Conservation (phyloP, 352 stramenopile species). For the Thalassiosira allenii region DNA sequence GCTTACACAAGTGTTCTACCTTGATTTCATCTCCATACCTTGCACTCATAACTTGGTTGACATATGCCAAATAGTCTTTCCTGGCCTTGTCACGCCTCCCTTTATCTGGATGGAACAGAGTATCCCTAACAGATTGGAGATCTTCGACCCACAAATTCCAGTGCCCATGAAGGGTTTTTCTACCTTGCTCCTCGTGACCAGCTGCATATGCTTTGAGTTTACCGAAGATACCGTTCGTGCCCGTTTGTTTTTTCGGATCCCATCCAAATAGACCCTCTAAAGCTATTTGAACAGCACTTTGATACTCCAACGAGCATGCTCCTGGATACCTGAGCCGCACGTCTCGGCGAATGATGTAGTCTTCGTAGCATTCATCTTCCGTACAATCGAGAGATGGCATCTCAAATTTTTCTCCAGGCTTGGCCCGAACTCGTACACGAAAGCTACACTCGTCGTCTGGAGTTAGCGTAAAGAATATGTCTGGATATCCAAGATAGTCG, state of each 20-base stretch:
- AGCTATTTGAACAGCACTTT: constrained; percentile 20
- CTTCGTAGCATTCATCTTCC: constrained; percentile 12
- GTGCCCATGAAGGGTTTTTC: constrained; percentile 31
- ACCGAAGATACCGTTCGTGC: constrained; percentile 16
- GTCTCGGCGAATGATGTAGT: constrained; percentile 12
- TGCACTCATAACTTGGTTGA: constrained; percentile 22
- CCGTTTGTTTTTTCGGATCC: constrained; percentile 22
- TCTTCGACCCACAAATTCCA: constrained; percentile 23
- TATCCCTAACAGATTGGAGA: not conserved
- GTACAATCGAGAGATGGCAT: constrained; percentile 20
- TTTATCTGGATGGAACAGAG: constrained; percentile 6
- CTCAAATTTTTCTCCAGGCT: not conserved
- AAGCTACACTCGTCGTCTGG: constrained; percentile 18
- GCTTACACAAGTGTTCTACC: not conserved
- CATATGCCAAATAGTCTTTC: constrained; percentile 15
- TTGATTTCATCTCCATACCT: not conserved
- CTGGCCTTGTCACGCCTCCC: constrained; percentile 1
- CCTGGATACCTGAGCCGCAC: constrained; percentile 24
- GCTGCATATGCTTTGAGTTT: constrained; percentile 7
- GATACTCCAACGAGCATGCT: constrained; percentile 28
- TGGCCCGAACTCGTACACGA: constrained; percentile 11
- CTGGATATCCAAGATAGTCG: constrained; percentile 19
- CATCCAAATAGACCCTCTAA: constrained; percentile 21
- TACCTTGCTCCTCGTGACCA: constrained; percentile 35
- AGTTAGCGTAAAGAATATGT: constrained; percentile 23